phyloP scores from a whole-genome alignment of 164 flowering plant species.

The Magnolia kwangsiensis region DNA sequence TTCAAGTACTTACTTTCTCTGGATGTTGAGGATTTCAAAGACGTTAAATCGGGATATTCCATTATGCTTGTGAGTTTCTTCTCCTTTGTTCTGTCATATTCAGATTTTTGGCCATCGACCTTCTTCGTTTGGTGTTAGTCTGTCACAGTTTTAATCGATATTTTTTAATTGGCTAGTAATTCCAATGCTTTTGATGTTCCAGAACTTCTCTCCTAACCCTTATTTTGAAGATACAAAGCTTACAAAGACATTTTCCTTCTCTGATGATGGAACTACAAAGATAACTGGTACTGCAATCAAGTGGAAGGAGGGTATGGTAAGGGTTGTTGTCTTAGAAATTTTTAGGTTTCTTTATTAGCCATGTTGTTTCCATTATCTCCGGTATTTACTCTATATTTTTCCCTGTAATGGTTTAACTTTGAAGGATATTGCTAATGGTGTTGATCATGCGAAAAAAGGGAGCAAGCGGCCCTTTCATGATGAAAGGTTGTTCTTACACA shows the following conservation, averaged over 20 bases:
- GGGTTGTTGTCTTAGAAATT: background rate
- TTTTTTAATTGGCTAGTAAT: background rate
- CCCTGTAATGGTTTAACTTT: constrained; percentile 5
- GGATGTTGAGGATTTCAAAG: constrained; percentile 36
- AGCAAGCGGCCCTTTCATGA: constrained; percentile 35
- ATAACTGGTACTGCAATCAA: constrained; percentile 43
- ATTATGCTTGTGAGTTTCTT: constrained; percentile 31
- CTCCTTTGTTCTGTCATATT: background rate
- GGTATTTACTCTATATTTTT: background rate
- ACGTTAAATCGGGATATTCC: constrained; percentile 31
- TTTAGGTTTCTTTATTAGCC: background rate
- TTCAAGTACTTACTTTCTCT: constrained; percentile 42
- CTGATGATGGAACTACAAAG: constrained; percentile 43
- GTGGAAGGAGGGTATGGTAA: constrained; percentile 62
- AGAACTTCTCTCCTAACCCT: constrained; percentile 47
- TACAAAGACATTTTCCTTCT: constrained; percentile 37
- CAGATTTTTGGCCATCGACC: background rate
- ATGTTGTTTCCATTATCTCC: background rate
- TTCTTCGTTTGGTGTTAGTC: background rate
- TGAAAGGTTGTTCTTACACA: constrained; percentile 30
- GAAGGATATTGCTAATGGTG: constrained; percentile 42
- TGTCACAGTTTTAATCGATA: background rate
- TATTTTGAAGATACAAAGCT: constrained; percentile 49
- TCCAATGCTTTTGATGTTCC: constrained; percentile 9
- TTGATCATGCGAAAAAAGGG: constrained; percentile 38